Conservation (phyloP, 225 moss, liverwort and hornwort species). For the Ulota crispa region DNA sequence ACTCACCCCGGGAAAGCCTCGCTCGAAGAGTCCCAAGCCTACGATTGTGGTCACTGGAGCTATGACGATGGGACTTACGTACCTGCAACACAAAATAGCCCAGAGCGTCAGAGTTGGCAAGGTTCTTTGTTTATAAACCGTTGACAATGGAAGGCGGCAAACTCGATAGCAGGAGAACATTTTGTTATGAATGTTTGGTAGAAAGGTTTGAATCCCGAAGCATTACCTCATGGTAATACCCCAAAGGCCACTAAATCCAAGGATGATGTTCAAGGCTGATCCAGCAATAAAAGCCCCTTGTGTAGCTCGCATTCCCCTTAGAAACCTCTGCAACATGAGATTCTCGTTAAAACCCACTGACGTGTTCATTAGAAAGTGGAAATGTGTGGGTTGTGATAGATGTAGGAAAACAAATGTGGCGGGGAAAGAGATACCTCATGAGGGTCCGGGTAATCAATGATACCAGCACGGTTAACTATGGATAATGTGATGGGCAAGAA, state of each 20-base stretch:
- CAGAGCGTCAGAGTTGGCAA: not conserved
- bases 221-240: slow-evolving; percentile 62
- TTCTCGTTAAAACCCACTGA: not conserved
- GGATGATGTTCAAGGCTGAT: slow-evolving; percentile 69
- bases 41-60: slow-evolving; percentile 71
- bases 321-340: slow-evolving; percentile 58
- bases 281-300: slow-evolving; percentile 87
- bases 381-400: too few relatives aligned
- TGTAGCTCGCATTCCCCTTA: slow-evolving; percentile 64
- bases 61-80: slow-evolving; percentile 72
- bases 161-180: too few relatives aligned
- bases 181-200: not conserved
- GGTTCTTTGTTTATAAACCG: not conserved
- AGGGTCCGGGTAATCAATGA: slow-evolving; percentile 50
- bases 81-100: slow-evolving; percentile 37
- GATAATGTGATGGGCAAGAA: slow-evolving; percentile 65
- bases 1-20: slow-evolving; percentile 71
- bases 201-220: too few relatives aligned
- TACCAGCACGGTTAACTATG: slow-evolving; percentile 58
- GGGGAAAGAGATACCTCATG: slow-evolving; percentile 43
- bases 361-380: not conserved
- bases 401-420: not conserved
- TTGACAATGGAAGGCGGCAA: not conserved
- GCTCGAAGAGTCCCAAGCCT: slow-evolving; percentile 66
- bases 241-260: slow-evolving; percentile 90